Evolutionary conservation across 2,329 filamentous ascomycete genomes (phyloP).

Genomic region (Hypomyces rosellus): DNA sequence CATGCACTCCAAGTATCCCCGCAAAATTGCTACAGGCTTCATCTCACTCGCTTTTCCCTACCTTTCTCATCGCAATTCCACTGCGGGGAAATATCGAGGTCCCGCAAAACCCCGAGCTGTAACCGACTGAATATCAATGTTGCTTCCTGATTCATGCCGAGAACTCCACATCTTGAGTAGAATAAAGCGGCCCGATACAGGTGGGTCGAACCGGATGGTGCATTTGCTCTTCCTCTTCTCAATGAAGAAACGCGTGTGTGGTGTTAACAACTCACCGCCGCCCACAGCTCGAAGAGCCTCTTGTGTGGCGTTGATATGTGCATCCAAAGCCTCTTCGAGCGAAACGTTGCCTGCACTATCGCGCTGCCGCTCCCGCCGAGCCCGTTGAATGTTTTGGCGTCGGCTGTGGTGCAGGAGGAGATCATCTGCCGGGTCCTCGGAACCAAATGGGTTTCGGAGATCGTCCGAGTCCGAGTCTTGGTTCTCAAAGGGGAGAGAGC

Average conservation of each 20-base stretch:
- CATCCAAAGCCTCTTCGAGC: slow-evolving; percentile 35
- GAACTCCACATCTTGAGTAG: slow-evolving; percentile 88
- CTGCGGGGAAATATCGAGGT: slow-evolving; percentile 72
- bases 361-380: slow-evolving; percentile 11
- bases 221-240: slow-evolving; percentile 77
- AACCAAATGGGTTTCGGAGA: slow-evolving; percentile 19
- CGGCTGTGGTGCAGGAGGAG: slow-evolving; percentile 20
- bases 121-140: slow-evolving; percentile 87
- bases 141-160: slow-evolving; percentile 54
- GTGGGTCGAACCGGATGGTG: slow-evolving; percentile 77
- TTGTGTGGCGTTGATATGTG: slow-evolving; percentile 47
- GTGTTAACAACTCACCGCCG: slow-evolving; percentile 57
- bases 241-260: slow-evolving; percentile 79
- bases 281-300: slow-evolving; percentile 52
- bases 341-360: slow-evolving; percentile 18
- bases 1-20: too few species aligned
- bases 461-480: slow-evolving; percentile 33
- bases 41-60: too few species aligned
- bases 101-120: slow-evolving; percentile 80
- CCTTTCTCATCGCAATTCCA: slow-evolving; percentile 49
- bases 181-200: slow-evolving; percentile 75
- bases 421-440: slow-evolving; percentile 20
- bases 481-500: slow-evolving; percentile 49
- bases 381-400: slow-evolving; percentile 15
- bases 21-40: too few species aligned